These are phyloP conservation scores for Penicillium nucicola DNA, from an alignment of 495 filamentous ascomycete genomes.

Conservation along the genomic window DNA sequence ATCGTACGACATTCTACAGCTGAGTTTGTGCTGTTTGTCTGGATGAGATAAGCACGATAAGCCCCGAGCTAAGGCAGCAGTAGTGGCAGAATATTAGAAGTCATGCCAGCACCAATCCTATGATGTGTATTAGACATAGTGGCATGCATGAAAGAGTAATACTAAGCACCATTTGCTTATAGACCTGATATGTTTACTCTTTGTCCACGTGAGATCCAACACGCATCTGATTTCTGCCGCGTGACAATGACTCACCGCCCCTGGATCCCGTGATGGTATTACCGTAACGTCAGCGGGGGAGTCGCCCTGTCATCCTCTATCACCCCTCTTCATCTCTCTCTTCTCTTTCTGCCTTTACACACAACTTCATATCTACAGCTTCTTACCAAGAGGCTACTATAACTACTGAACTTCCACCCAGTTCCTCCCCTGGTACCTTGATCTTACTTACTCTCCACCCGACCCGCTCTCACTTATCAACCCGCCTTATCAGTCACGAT, in stretches of 20 bases:
- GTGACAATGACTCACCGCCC: slow-evolving; percentile 34
- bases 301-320: slow-evolving; percentile 28
- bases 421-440: slow-evolving; percentile 3
- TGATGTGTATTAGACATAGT: no score
- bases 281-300: slow-evolving; percentile 31
- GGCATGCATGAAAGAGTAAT: no score
- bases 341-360: slow-evolving; percentile 8
- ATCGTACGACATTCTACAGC: slow-evolving; percentile 12
- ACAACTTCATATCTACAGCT: slow-evolving; percentile 1
- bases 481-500: slow-evolving; percentile 54
- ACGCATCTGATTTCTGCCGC: slow-evolving; percentile 8
- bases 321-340: slow-evolving; percentile 14
- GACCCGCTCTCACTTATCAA: slow-evolving; percentile 28
- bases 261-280: slow-evolving; percentile 29
- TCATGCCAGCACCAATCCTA: no score
- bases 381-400: neutral
- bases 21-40: slow-evolving; percentile 31
- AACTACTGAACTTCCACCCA: slow-evolving; percentile 4
- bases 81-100: neutral
- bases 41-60: slow-evolving; percentile 26
- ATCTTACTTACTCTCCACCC: slow-evolving; percentile 10
- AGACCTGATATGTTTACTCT: no score
- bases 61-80: neutral
- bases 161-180: no score
- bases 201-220: slow-evolving; percentile 12